Evolutionary conservation across 169 alveolate species (phyloP), one percentile per base, ranked within the genome.

Genomic region (Plasmodium billcollinsi): DNA sequence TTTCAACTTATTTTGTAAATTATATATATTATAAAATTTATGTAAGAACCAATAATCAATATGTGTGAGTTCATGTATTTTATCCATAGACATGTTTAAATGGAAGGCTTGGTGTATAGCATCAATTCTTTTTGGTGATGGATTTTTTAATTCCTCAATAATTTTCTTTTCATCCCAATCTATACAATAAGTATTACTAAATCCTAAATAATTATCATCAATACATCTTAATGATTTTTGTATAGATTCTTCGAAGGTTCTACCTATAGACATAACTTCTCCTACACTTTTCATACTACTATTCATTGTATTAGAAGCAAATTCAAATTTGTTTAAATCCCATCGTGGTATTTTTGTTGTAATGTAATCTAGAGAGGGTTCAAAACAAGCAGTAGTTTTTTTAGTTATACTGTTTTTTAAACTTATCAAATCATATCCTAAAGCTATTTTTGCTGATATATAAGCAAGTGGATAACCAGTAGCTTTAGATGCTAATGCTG

Each of bases 401-500:
- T 88, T 88, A 7, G 98, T 96, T 66, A 96, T 96, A 14, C 94
- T 89, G 76, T 96, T 96, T 63, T 96, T 75, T 93, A 92, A 72
- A 69, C 83, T 90, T 29, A 94, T 95, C 20, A 94, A 93, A 73
- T 94, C 97, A 67, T 88, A 89, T 3, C 98, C 98, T 50, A 96
- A 73, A 1, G 97, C 97, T 52, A 96, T 88, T 89, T 96, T 96
- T 5, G 98, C 98, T 9, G 98, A 97, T 49, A 96, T 95, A 74
- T 96, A 96, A 1, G 98, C 98, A 49, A 96, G 90, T 0, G 98
- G 98, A 65, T 96, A 96, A 18, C 98, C 98, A 12, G 98, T 96
- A 0, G 98, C 98, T 91, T 96, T 96, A 24, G 97, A 94, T 0
- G 98, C 98, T 63, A 96, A 85, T 1, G 98, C 98, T 29, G 97